Conservation (phyloP, 148 eudicot species). For the Selenicereus undatus region DNA sequence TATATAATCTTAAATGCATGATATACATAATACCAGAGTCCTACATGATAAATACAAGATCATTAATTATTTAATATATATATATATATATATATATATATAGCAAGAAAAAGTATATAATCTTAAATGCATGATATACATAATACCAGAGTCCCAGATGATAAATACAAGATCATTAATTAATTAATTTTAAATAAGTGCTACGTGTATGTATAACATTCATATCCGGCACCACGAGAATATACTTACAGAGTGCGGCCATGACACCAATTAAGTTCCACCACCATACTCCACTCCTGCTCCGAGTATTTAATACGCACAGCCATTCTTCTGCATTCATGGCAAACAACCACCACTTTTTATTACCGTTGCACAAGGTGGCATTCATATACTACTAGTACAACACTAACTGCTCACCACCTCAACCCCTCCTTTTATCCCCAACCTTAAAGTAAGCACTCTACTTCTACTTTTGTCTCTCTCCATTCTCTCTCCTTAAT, state of each 20-base stretch:
- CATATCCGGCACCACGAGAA: not conserved
- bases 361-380: not conserved
- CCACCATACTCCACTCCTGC: not conserved
- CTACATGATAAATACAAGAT: too few relatives aligned
- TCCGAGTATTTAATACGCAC: not conserved
- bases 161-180: too few relatives aligned
- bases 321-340: not conserved
- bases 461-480: not conserved
- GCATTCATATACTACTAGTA: not conserved
- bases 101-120: too few relatives aligned
- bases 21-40: too few relatives aligned
- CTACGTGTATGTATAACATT: not conserved
- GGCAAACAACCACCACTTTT: not conserved
- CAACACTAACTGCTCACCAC: not conserved
- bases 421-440: not conserved
- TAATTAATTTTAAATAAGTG: too few relatives aligned
- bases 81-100: too few relatives aligned
- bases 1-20: too few relatives aligned
- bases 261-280: not conserved
- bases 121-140: too few relatives aligned
- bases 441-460: too few relatives aligned
- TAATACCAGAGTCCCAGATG: too few relatives aligned
- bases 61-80: too few relatives aligned
- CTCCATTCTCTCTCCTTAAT: not conserved
- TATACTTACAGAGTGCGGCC: not conserved